These are phyloP conservation scores for Paramecium caudatum DNA, from an alignment of 73 alveolate genomes.

Conservation along the genomic window DNA sequence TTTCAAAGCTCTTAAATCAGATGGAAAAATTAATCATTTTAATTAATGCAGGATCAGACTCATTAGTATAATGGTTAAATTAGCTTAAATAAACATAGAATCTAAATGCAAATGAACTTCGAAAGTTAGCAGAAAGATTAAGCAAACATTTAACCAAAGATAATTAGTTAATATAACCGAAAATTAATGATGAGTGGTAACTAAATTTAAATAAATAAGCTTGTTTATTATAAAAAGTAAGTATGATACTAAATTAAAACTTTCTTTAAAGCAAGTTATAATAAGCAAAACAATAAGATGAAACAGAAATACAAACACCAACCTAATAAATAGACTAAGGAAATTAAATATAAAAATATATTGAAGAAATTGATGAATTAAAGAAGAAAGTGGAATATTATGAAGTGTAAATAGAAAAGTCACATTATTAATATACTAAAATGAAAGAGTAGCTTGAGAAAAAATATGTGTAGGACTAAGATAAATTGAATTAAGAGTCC, in stretches of 20 bases:
- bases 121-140: not conserved
- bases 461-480: too few species aligned
- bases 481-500: too few species aligned
- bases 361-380: not conserved
- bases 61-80: not conserved
- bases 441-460: not conserved
- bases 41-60: not conserved
- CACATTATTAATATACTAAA: not conserved
- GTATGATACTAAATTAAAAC: not conserved
- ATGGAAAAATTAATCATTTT: not conserved
- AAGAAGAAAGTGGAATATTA: conserved; percentile 5
- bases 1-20: not conserved
- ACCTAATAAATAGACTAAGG: not conserved
- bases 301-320: not conserved
- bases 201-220: not conserved
- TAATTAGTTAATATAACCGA: not conserved
- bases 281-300: not conserved
- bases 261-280: not conserved
- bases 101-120: not conserved
- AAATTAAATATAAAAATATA: not conserved
- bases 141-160: not conserved
- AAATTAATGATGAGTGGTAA: not conserved
- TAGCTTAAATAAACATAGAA: not conserved
- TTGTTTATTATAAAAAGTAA: not conserved
- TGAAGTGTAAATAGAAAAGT: not conserved